Evolutionary conservation across 2,329 filamentous ascomycete species (phyloP).

Genomic region (Alternaria conjuncta): DNA sequence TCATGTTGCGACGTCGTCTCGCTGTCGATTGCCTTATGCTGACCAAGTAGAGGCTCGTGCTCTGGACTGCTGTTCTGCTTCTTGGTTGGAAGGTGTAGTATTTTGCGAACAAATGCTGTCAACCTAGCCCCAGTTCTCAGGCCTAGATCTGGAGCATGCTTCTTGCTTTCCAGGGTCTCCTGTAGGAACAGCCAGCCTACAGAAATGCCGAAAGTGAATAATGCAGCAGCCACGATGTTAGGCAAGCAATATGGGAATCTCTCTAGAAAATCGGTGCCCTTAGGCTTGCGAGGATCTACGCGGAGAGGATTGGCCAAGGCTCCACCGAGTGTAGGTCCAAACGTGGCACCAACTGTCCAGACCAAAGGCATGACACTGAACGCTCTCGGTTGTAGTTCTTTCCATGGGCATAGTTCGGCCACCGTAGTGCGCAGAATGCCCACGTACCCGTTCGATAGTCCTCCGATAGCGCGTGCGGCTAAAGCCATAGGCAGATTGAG

Average conservation of each 20-base stretch:
- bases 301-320: conserved; percentile 81
- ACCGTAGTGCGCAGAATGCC: conserved; percentile 90
- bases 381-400: conserved; percentile 81
- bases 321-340: conserved; percentile 85
- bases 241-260: conserved; percentile 83
- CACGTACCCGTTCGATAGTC: conserved; percentile 83
- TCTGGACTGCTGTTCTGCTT: conserved; percentile 21
- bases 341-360: conserved; percentile 86
- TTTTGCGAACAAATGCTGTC: conserved; percentile 34
- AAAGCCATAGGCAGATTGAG: conserved; percentile 82
- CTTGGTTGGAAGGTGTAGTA: conserved; percentile 19
- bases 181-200: conserved; percentile 80
- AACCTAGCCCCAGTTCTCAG: conserved; percentile 74
- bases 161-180: conserved; percentile 81
- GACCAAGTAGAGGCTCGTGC: conserved; percentile 39
- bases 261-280: conserved; percentile 69
- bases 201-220: conserved; percentile 79
- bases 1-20: conserved; percentile 16
- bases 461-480: conserved; percentile 75
- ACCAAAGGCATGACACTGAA: conserved; percentile 94
- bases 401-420: conserved; percentile 89
- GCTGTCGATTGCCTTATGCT: conserved; percentile 25
- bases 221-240: conserved; percentile 75
- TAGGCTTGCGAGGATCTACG: conserved; percentile 74
- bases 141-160: conserved; percentile 74